phyloP scores from a whole-genome alignment of 345 rosid species.

The Hevea brasiliensis region DNA sequence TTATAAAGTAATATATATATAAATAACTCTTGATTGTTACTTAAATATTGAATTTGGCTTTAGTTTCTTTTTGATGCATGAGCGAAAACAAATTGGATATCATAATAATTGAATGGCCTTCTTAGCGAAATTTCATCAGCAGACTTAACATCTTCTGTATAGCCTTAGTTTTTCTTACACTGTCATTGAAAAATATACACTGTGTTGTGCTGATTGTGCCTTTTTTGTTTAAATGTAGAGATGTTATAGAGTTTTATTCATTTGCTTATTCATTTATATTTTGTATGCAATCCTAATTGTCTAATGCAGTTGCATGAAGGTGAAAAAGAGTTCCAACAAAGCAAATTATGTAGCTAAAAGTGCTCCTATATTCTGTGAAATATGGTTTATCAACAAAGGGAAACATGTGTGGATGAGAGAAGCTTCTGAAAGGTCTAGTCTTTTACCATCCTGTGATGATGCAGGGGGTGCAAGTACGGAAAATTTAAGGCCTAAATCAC shows the following conservation, averaged over 20 bases:
- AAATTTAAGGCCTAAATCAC: constrained; percentile 32
- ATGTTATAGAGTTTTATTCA: not conserved
- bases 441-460: constrained; percentile 15
- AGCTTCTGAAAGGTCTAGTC: constrained; percentile 38
- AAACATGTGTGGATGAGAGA: constrained; percentile 56
- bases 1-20: too few species aligned
- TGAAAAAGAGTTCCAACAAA: constrained; percentile 51
- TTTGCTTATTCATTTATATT: not conserved
- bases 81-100: not conserved
- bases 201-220: not conserved
- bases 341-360: constrained; percentile 46
- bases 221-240: not conserved
- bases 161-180: too few species aligned
- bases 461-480: constrained; percentile 13
- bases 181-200: not conserved
- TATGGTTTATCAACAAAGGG: constrained; percentile 68
- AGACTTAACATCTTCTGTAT: too few species aligned
- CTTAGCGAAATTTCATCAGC: not conserved
- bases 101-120: not conserved
- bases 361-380: constrained; percentile 57
- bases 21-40: not conserved
- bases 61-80: constrained; percentile 1
- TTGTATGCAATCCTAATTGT: constrained; percentile 15
- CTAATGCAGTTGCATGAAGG: constrained; percentile 50
- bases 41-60: not conserved